Percentiles rank a stretch among this genome's conserved stretches.
phyloP scores from a whole-genome alignment of 1,284 basidiomycete species.

The Leucoagaricus sp. region DNA sequence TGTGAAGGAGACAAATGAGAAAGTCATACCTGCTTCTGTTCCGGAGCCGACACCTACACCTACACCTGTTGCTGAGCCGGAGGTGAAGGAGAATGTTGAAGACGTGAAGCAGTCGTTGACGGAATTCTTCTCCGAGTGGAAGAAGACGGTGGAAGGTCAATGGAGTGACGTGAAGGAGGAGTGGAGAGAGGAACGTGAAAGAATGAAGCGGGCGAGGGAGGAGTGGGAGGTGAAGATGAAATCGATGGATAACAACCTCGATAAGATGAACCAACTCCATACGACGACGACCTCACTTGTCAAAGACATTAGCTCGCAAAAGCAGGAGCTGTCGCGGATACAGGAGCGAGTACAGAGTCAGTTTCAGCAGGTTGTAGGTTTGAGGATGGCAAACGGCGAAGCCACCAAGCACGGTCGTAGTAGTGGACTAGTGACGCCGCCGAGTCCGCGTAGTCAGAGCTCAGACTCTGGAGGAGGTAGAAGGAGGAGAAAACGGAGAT shows the following conservation, averaged over 20 bases:
- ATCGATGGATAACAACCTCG: constrained; percentile 44
- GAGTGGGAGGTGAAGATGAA: constrained; percentile 73
- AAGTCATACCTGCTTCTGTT: no score
- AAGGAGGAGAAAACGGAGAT: constrained; percentile 33
- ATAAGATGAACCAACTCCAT: constrained; percentile 27
- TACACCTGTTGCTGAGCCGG: not conserved
- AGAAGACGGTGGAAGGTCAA: constrained; percentile 72
- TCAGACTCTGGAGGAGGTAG: constrained; percentile 53
- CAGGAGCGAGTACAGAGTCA: constrained; percentile 11
- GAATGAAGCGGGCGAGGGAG: constrained; percentile 71
- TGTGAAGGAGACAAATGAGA: constrained; percentile 33
- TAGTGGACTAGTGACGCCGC: constrained; percentile 66
- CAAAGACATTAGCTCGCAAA: constrained; percentile 11
- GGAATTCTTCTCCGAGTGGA: constrained; percentile 63
- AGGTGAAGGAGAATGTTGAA: constrained; percentile 31
- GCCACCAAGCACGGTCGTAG: constrained; percentile 36
- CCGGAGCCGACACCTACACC: no score
- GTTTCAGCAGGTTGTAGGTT: constrained; percentile 4
- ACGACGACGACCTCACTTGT: not conserved
- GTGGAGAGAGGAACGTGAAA: constrained; percentile 81
- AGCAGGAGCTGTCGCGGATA: constrained; percentile 8
- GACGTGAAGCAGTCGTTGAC: constrained; percentile 29
- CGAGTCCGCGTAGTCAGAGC: constrained; percentile 69
- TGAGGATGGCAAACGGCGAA: constrained; percentile 41
- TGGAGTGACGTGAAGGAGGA: constrained; percentile 78